Conservation (phyloP, 371 early-diverging fungal species). For the Mortierella sp. region DNA sequence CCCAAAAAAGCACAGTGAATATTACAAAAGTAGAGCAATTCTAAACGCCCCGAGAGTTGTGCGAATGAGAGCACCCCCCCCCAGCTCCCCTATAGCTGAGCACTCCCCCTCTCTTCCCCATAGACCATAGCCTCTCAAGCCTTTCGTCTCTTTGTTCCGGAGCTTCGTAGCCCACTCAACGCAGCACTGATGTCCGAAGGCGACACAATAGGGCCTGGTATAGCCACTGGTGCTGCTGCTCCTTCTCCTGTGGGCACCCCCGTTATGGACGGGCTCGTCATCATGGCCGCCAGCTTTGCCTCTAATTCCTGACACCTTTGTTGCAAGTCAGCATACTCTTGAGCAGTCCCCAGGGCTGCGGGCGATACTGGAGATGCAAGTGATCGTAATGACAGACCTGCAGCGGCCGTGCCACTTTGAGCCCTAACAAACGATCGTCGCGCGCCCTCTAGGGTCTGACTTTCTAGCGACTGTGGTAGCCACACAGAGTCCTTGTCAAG, state of each 20-base stretch:
- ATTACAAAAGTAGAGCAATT: too few relatives aligned
- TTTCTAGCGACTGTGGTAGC: conserved; percentile 18
- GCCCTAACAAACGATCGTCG: conserved; percentile 17
- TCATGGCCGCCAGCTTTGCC: conserved; percentile 29
- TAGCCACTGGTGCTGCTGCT: conserved; percentile 7
- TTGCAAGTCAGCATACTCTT: conserved; percentile 33
- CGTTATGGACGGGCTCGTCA: conserved; percentile 23
- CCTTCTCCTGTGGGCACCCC: background rate
- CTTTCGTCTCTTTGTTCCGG: conserved; percentile 41
- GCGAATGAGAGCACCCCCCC: background rate
- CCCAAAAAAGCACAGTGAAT: too few relatives aligned
- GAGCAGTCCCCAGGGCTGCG: background rate
- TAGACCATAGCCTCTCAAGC: background rate
- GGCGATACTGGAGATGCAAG: background rate
- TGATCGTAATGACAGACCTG: conserved; percentile 2
- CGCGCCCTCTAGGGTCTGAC: conserved; percentile 32
- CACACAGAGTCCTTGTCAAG: background rate
- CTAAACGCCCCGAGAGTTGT: too few relatives aligned
- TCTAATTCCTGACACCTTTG: conserved; percentile 35
- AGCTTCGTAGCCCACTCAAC: conserved; percentile 39
- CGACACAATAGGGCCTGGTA: conserved; percentile 28
- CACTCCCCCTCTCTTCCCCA: background rate
- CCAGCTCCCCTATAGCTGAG: too few relatives aligned
- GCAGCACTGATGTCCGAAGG: conserved; percentile 44
- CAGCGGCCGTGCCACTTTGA: conserved; percentile 4